Conservation (phyloP, 2,329 filamentous ascomycete genomes). For the Ophiostoma tasmaniense region DNA sequence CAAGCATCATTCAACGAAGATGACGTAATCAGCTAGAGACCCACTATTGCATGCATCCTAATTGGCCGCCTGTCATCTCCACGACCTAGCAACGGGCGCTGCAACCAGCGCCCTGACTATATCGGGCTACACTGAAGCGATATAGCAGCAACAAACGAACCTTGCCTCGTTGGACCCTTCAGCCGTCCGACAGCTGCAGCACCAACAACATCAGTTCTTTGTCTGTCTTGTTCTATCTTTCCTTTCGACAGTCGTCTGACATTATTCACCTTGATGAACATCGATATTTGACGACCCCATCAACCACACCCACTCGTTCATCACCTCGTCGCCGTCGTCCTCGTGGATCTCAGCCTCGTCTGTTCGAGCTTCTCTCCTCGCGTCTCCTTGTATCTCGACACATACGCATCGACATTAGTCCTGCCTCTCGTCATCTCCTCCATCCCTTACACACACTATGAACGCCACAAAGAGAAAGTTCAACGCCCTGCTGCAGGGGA, state of each 20-base stretch:
- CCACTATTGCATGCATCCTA: background rate
- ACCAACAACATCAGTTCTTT: background rate
- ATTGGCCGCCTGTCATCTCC: background rate
- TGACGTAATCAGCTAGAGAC: background rate
- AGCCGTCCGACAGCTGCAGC: background rate
- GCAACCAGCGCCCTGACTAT: background rate
- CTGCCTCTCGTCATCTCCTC: background rate
- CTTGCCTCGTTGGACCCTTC: background rate
- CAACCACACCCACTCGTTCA: background rate
- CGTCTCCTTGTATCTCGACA: background rate
- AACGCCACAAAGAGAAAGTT: conserved; percentile 80
- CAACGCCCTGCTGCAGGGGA: conserved; percentile 62
- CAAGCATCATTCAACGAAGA: background rate
- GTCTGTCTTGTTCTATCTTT: background rate
- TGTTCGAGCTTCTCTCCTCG: background rate
- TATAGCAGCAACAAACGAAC: background rate
- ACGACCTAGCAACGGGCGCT: background rate
- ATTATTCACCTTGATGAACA: background rate
- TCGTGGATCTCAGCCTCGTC: background rate
- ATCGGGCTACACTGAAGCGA: background rate
- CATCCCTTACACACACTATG: conserved; percentile 34
- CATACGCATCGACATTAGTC: background rate
- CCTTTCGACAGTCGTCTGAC: background rate
- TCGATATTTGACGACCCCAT: background rate
- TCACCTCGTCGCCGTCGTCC: background rate